Evolutionary conservation across 441 rosid genomes (phyloP).

Genomic region (Breynia disticha): DNA sequence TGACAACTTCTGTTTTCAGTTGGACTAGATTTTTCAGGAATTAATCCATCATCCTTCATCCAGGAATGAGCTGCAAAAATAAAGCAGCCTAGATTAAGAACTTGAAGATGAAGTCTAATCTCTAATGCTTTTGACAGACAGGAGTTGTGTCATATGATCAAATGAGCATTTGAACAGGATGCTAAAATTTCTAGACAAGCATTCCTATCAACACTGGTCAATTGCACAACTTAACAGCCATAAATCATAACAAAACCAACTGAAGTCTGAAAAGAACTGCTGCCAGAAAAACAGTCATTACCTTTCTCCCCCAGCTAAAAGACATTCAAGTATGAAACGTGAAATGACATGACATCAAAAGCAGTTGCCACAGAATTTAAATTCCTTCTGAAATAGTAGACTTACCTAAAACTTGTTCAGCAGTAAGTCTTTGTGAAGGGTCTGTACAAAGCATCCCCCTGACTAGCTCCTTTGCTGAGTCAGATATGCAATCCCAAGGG

Average conservation of each 20-base stretch:
- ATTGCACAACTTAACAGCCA: background rate
- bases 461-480: slow-evolving; percentile 46
- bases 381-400: background rate
- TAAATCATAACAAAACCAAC: too few relatives aligned
- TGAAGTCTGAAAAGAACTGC: too few relatives aligned
- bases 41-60: slow-evolving; percentile 30
- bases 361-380: too few relatives aligned
- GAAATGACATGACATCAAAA: too few relatives aligned
- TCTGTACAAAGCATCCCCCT: slow-evolving; percentile 49
- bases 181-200: background rate
- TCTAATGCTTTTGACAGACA: background rate
- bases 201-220: slow-evolving; percentile 1
- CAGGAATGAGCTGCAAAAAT: slow-evolving; percentile 38
- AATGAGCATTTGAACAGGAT: background rate
- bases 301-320: too few relatives aligned
- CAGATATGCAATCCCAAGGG: slow-evolving; percentile 44
- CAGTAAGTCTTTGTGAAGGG: slow-evolving; percentile 39
- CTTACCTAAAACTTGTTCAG: slow-evolving; percentile 54
- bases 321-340: too few relatives aligned
- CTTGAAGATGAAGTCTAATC: background rate
- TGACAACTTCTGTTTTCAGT: slow-evolving; percentile 14
- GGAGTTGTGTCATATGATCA: too few relatives aligned
- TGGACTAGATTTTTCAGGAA: slow-evolving; percentile 13
- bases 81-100: background rate
- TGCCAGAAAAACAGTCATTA: too few relatives aligned